phyloP scores from a whole-genome alignment of 331 rosid genomes.

The Quercus lobata region DNA sequence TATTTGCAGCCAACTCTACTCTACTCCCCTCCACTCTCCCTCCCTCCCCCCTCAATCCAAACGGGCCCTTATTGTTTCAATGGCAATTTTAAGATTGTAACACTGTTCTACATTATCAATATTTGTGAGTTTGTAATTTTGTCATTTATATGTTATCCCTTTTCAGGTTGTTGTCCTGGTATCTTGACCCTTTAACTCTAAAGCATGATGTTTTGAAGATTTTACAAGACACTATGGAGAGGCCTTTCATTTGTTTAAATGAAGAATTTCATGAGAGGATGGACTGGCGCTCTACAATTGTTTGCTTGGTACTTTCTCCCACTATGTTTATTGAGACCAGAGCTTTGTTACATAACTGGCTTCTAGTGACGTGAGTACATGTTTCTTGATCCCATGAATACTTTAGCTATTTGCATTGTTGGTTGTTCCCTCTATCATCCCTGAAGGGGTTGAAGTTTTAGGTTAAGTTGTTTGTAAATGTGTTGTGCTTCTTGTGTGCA shows the following conservation, averaged over 20 bases:
- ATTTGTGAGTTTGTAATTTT: not conserved
- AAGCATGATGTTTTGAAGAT: conserved; percentile 27
- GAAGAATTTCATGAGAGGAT: conserved; percentile 29
- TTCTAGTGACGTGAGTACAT: conserved; percentile 35
- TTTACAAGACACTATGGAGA: conserved; percentile 22
- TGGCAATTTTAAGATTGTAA: not conserved
- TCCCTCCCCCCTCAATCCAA: too few relatives aligned
- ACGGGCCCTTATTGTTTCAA: too few relatives aligned
- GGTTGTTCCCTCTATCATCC: not conserved
- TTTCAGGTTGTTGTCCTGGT: conserved; percentile 31
- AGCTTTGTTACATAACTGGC: conserved; percentile 41
- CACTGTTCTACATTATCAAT: not conserved
- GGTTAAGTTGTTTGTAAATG: not conserved
- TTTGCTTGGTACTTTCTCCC: conserved; percentile 37
- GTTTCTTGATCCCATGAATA: not conserved
- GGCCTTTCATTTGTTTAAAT: conserved; percentile 35
- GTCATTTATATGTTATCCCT: not conserved
- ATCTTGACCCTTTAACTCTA: conserved; percentile 26
- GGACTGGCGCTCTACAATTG: conserved; percentile 20
- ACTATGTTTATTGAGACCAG: conserved; percentile 37
- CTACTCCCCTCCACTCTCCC: too few relatives aligned
- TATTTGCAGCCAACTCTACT: too few relatives aligned
- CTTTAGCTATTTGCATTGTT: not conserved
- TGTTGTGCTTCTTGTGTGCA: not conserved
- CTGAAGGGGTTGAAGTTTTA: not conserved